Base-by-base conservation (phyloP, 140 eudicot species). In the Bidens hawaiensis region DNA sequence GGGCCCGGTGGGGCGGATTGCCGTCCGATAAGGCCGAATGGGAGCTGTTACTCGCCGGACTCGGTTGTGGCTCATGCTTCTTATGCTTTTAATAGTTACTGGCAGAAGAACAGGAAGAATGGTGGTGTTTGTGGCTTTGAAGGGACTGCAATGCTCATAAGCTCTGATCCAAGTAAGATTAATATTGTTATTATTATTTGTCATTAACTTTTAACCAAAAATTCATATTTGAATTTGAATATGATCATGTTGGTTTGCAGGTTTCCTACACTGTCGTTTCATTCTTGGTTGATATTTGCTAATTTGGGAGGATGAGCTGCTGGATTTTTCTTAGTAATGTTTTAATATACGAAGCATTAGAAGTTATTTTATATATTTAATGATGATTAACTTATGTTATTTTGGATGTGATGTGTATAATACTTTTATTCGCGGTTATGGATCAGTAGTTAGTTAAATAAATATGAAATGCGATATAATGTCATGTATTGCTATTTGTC, bases 111-210 rank as follows among this genome's bases (percentile, higher is more conserved):
- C 23, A 80, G 80, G 48, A 67, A 36, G 10, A 64, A 60, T 22
- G 84, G 82, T 41, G 86, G 86, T 7, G 81, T 86, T 41, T 87
- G 95, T 71, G 84, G 83, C 1, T 87, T 87, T 68, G 95, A 86
- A 21, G 93, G 93, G 41, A 71, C 84, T 5, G 95, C 95, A 1
- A 71, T 71, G 79, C 76, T 83, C 6, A 77, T 78, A 36, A 68
- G 12, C 31, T 66, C 84, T 34, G 86, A 87, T 53, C 95, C 95
- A 42, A 87, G 95, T 87, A 87, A 81, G 85, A 53, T 14, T 1
- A 36, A 36, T n/a, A 36, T 3, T 36, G 15, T 36, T 36, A 21
- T 31, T 70, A n/a, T n/a, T n/a, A n/a, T n/a, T n/a, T n/a, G n/a
- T n/a, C n/a, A n/a, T n/a, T n/a, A n/a, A n/a, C n/a, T n/a, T 33